phyloP scores from a whole-genome alignment of 2,329 filamentous ascomycete genomes.

The Aspergillus ochraceus region DNA sequence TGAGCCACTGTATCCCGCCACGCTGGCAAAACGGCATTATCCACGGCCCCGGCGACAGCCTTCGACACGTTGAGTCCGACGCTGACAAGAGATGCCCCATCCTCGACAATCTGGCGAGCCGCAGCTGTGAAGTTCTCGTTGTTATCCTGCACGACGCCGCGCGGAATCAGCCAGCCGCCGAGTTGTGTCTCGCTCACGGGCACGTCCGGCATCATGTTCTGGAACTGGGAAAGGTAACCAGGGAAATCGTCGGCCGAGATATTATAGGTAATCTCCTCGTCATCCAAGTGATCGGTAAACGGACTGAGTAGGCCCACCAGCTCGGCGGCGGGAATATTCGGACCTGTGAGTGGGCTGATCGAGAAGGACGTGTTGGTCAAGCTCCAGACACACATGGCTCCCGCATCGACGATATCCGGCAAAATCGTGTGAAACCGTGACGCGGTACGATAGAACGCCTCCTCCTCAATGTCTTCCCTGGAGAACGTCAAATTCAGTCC shows the following conservation, averaged over 20 bases:
- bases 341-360: slow-evolving; percentile 50
- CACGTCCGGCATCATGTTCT: slow-evolving; percentile 30
- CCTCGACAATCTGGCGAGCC: slow-evolving; percentile 35
- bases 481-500: slow-evolving; percentile 49
- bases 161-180: slow-evolving; percentile 37
- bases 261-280: slow-evolving; percentile 34
- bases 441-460: slow-evolving; percentile 53
- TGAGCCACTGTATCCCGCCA: slow-evolving; percentile 47
- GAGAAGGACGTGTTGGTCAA: slow-evolving; percentile 53
- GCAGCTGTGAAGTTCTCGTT: slow-evolving; percentile 30
- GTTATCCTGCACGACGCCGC: slow-evolving; percentile 34
- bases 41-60: slow-evolving; percentile 39
- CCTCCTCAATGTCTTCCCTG: slow-evolving; percentile 32
- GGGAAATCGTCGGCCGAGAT: slow-evolving; percentile 20
- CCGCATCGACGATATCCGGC: slow-evolving; percentile 52
- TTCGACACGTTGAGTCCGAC: slow-evolving; percentile 41
- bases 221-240: slow-evolving; percentile 34
- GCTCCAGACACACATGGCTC: slow-evolving; percentile 52
- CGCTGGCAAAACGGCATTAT: slow-evolving; percentile 44
- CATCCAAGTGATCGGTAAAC: slow-evolving; percentile 43
- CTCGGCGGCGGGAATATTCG: slow-evolving; percentile 46
- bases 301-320: slow-evolving; percentile 49
- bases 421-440: slow-evolving; percentile 49
- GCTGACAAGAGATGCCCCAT: slow-evolving; percentile 36
- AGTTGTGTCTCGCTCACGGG: slow-evolving; percentile 41